A percentile compares a stretch with the other conserved stretches of the same genome.
Evolutionary conservation across 225 moss, liverwort and hornwort species (phyloP).

Genomic region (Straminergon stramineum): DNA sequence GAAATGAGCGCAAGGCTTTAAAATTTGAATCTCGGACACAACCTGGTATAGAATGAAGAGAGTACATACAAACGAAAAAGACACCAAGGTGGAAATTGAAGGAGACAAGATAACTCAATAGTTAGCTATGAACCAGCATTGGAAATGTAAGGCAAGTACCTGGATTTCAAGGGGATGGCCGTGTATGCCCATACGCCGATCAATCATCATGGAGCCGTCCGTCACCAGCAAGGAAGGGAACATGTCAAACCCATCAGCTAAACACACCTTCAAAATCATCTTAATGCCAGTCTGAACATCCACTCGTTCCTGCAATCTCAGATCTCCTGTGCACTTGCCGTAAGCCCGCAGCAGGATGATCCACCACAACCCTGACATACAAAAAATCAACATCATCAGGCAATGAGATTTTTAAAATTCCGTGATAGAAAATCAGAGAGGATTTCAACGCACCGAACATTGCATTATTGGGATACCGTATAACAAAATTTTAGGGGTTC

Average conservation of each 20-base stretch:
- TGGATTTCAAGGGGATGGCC: constrained; percentile 90
- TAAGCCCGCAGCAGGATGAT: constrained; percentile 83
- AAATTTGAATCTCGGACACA: neutral
- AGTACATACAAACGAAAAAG: neutral
- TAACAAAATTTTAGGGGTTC: neutral
- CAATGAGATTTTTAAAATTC: neutral
- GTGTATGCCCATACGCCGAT: constrained; percentile 89
- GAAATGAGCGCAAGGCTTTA: neutral
- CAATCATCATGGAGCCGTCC: constrained; percentile 90
- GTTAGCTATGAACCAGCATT: neutral
- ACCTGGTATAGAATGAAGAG: neutral
- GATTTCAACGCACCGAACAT: neutral
- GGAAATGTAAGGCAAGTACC: constrained; percentile 14
- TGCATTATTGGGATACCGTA: neutral
- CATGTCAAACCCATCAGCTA: constrained; percentile 95
- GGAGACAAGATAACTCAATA: neutral
- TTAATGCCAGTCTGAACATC: constrained; percentile 90
- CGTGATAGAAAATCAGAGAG: neutral
- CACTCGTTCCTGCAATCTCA: constrained; percentile 47
- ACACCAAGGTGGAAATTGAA: neutral
- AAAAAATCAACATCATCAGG: neutral
- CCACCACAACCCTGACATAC: constrained; percentile 78
- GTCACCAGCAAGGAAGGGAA: constrained; percentile 84
- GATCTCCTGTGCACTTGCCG: constrained; percentile 70
- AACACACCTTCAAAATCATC: constrained; percentile 85